Base-by-base conservation (phyloP, 352 stramenopile genomes). In the Thalassiosira hispida region DNA sequence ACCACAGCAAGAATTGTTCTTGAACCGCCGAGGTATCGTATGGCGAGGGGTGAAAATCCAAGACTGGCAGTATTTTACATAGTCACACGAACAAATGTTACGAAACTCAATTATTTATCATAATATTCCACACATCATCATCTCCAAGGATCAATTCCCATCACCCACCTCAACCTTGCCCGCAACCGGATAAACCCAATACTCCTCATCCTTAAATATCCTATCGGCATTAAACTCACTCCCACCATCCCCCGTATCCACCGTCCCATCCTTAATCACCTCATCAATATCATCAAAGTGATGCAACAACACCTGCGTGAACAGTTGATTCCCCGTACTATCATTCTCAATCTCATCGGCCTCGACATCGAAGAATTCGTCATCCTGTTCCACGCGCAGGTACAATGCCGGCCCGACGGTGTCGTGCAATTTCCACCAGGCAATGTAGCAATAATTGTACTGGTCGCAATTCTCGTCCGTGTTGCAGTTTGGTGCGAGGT, bases 281-380 rank as follows among this genome's bases (percentile, higher is more conserved):
- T 61, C 1, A 5, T 75, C 53, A 51, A 85, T 76, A 64, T 85
- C 66, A 64, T 81, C 76, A 61, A 81, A 87, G 61, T 83, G 76
- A 71, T 85, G 75, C 42, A 82, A 52, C 3, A 83, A 55, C 12
- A 84, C 40, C 59, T 84, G 75, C 5, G 46, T 42, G 29, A 72
- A 82, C 1, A 87, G 70, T 33, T 66, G 44, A 73, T 84, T 47
- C 46, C 38, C 35, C 0, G 51, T 81, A 38, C 29, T 38, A 59
- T 73, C 67, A 14, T 18, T 22, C 6, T 46, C 25, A 35, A 75
- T 61, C 18, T 87, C 70, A 22, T 73, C 59, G 5, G 49, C 62
- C 4, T 52, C 18, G 23, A 85, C 44, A 56, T 87, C 76, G 46
- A 76, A 88, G 53, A 85, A 88, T 20, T 82, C 61, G 62, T 88